Conservation (phyloP, 805 yeast species). For the Lipomyces anomalus region DNA sequence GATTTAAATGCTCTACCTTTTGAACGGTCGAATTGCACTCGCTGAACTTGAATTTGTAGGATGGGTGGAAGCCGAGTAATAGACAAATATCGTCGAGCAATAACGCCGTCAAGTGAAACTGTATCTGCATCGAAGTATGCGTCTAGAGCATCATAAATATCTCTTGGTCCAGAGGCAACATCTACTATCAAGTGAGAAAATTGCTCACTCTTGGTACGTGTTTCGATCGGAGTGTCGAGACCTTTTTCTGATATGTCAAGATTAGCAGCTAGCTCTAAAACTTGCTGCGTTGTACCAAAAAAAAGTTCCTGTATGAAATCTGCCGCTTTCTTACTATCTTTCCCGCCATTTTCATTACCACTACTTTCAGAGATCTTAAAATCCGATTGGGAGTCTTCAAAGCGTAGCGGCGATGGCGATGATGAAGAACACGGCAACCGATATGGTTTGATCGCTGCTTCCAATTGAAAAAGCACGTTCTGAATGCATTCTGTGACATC, state of each 20-base stretch:
- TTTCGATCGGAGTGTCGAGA: conserved; percentile 1
- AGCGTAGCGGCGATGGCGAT: no score
- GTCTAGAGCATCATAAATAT: conserved; percentile 86
- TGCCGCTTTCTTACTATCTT: no score
- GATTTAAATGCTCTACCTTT: conserved; percentile 73
- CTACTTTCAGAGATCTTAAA: no score
- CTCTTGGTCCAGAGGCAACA: conserved; percentile 81
- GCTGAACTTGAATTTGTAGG: conserved; percentile 85
- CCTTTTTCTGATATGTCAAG: conserved; percentile 38
- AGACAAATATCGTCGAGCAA: conserved; percentile 66
- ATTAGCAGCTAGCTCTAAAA: conserved; percentile 40
- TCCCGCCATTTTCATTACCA: conserved; percentile 69
- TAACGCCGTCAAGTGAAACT: conserved; percentile 60
- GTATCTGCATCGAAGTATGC: conserved; percentile 69
- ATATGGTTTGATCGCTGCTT: conserved; percentile 76
- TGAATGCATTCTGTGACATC: conserved; percentile 97
- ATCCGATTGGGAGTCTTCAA: no score
- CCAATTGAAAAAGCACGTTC: conserved; percentile 84
- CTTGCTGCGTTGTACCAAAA: conserved; percentile 80
- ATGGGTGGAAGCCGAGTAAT: conserved; percentile 70
- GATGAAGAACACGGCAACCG: no score
- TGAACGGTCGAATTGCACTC: conserved; percentile 83
- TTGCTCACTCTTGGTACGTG: conserved; percentile 51
- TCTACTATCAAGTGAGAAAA: conserved; percentile 78
- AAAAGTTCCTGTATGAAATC: conserved; percentile 77